Percentiles rank a stretch among this genome's conserved stretches.
These are phyloP conservation scores for Cladophialophora yegresii DNA, from an alignment of 2,329 filamentous ascomycete species.

Conservation along the genomic window DNA sequence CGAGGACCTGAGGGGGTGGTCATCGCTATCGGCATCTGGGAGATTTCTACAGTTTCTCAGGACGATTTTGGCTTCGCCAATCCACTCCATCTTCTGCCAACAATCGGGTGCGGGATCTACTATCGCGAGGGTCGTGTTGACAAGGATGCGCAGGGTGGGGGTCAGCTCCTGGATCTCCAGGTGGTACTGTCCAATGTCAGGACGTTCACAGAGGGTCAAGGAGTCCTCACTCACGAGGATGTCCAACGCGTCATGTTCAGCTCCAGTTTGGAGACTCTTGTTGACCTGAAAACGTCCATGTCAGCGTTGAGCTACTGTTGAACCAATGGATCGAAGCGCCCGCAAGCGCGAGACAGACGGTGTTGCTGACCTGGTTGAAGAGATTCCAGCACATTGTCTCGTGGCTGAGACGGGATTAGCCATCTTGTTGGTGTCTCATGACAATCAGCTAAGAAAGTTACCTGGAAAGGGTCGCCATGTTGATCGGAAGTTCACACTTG, in stretches of 20 bases:
- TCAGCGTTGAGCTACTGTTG: not conserved
- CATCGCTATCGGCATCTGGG: not conserved
- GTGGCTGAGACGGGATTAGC: not conserved
- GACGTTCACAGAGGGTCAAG: not conserved
- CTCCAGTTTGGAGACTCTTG: not conserved
- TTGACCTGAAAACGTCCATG: not conserved
- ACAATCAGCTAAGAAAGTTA: not conserved
- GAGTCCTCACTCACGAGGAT: not conserved
- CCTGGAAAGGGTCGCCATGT: not conserved
- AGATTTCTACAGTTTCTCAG: not conserved
- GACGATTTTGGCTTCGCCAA: constrained; percentile 1
- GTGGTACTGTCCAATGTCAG: not conserved
- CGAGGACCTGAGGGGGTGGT: not conserved
- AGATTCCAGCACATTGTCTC: not conserved
- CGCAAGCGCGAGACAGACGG: too few relatives aligned
- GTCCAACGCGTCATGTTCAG: not conserved
- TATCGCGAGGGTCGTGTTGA: not conserved
- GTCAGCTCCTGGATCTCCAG: constrained; percentile 2
- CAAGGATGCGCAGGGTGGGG: not conserved
- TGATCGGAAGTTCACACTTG: not conserved
- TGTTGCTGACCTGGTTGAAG: constrained; percentile 1
- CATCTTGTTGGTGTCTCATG: not conserved
- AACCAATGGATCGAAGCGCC: not conserved
- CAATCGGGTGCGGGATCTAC: not conserved
- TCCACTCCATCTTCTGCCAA: constrained; percentile 5